Evolutionary conservation across 305 asterid genomes (phyloP).

Genomic region (Solanum hybrid): DNA sequence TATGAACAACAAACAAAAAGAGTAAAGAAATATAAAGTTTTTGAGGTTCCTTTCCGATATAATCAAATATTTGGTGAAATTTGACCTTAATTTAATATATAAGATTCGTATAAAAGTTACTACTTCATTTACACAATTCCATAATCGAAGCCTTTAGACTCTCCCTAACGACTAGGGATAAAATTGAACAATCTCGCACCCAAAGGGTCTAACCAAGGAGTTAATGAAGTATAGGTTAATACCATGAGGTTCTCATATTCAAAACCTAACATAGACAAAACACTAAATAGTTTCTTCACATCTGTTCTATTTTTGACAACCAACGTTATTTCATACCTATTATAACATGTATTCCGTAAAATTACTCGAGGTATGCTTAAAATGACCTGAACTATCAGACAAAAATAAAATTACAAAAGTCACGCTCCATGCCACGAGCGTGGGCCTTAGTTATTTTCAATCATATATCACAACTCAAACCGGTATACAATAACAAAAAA

Average conservation of each 20-base stretch:
- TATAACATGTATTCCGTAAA: neutral
- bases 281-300: neutral
- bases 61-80: neutral
- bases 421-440: neutral
- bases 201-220: neutral
- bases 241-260: fast-evolving
- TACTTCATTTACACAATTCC: neutral
- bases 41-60: neutral
- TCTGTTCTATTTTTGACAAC: neutral
- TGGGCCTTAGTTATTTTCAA: neutral
- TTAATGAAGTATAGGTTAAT: neutral
- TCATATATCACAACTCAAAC: neutral
- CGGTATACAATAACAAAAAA: neutral
- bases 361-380: neutral
- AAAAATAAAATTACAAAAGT: neutral
- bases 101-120: neutral
- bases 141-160: neutral
- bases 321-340: neutral
- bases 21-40: neutral
- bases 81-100: neutral
- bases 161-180: neutral
- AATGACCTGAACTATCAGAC: neutral
- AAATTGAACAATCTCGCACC: neutral
- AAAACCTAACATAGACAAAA: neutral
- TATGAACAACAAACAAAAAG: neutral